Conservation (phyloP, 1,139 yeast species). For the Tardiomyces blankii region DNA sequence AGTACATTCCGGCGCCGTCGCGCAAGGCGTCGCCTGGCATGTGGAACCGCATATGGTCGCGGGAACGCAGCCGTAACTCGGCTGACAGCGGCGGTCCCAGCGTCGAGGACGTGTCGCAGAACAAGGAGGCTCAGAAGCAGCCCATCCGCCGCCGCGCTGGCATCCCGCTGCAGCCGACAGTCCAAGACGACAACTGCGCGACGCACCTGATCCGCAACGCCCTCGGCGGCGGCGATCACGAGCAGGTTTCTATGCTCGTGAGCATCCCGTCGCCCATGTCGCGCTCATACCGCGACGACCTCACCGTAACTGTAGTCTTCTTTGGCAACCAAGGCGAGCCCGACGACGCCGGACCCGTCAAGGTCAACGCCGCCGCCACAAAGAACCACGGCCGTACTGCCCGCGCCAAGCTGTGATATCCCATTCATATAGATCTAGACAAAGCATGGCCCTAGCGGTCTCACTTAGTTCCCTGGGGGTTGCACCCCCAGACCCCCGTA, state of each 20-base stretch:
- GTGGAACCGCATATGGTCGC: constrained; percentile 5
- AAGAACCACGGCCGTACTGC: constrained; percentile 1
- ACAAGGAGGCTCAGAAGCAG: constrained; percentile 41
- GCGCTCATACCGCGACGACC: constrained; percentile 86
- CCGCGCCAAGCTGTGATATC: constrained; percentile 7
- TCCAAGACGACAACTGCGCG: constrained; percentile 77
- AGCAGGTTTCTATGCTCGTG: constrained; percentile 77
- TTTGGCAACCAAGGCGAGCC: constrained; percentile 43
- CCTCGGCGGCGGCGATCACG: constrained; percentile 79
- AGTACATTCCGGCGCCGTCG: constrained; percentile 15
- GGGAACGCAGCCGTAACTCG: constrained; percentile 6
- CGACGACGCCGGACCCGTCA: constrained; percentile 19
- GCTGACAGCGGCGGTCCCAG: background rate
- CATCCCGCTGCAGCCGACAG: constrained; percentile 31
- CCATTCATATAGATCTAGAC: background rate
- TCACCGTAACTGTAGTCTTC: constrained; percentile 91
- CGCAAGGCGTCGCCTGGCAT: background rate
- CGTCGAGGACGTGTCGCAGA: constrained; percentile 27
- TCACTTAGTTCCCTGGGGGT: too few species aligned
- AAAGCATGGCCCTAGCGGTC: constrained; percentile 1
- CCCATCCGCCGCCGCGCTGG: constrained; percentile 38
- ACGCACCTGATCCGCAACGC: constrained; percentile 94
- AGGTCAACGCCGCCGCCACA: constrained; percentile 22
- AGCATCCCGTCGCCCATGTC: constrained; percentile 92
- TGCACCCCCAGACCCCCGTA: too few species aligned